Conservation (phyloP, 106 monocot genomes). For the Platanthera guangdongensis region DNA sequence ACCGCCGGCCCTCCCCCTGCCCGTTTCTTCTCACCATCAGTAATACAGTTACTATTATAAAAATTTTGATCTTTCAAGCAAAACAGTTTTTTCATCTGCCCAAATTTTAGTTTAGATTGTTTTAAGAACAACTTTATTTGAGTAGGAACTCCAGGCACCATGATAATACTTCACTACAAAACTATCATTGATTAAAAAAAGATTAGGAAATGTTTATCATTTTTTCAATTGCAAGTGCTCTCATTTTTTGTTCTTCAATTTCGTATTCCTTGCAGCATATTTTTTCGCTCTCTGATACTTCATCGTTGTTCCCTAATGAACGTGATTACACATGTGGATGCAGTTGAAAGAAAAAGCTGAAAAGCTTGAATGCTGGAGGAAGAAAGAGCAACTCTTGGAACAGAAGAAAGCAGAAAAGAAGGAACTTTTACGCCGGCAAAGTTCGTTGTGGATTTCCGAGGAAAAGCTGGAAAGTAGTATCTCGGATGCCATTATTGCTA, state of each 20-base stretch:
- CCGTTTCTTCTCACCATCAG: too few relatives aligned
- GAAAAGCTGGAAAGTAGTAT: slow-evolving; percentile 36
- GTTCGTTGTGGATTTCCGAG: slow-evolving; percentile 58
- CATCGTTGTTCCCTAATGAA: not conserved
- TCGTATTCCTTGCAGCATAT: not conserved
- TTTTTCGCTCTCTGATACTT: not conserved
- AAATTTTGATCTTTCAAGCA: not conserved
- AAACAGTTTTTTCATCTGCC: not conserved
- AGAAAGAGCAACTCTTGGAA: slow-evolving; percentile 33
- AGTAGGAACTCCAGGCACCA: not conserved
- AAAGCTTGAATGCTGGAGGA: slow-evolving; percentile 17
- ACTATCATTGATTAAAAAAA: not conserved
- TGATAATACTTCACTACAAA: not conserved
- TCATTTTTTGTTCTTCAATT: not conserved
- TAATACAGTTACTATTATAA: not conserved
- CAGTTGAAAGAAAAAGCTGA: slow-evolving; percentile 20
- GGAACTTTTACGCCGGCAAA: slow-evolving; percentile 23
- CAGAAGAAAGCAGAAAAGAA: slow-evolving; percentile 5
- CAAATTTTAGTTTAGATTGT: not conserved
- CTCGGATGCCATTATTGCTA: slow-evolving; percentile 31
- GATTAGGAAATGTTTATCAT: not conserved
- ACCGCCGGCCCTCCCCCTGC: too few relatives aligned
- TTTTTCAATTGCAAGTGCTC: not conserved
- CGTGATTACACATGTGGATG: not conserved
- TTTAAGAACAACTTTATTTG: not conserved